Evolutionary conservation across 768 basidiomycete genomes (phyloP), one percentile per base, ranked within the genome.

Genomic region (Xerocomus brunneocitrinus): DNA sequence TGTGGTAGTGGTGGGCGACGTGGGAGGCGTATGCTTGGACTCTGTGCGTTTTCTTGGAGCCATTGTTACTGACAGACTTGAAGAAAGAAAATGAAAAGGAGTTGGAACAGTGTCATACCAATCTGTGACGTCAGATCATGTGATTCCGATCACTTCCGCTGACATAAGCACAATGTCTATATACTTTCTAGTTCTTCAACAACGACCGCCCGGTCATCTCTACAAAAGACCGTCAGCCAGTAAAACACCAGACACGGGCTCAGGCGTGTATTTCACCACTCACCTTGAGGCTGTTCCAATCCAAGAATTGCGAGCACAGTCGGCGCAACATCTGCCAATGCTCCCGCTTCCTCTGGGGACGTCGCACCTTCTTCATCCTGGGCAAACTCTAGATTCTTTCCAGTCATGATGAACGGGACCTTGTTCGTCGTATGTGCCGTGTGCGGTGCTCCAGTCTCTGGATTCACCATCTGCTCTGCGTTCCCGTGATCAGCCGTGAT

Each of bases 401-500:
- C 89, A 7, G 86, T 84, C 73, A 92, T 83, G 62, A 95, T 92
- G 76, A 95, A 91, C 13, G 93, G 93, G 8, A 95, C 93, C 44
- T 71, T 62, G 72, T 92, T 95, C 53, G 87, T 91, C 36, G 89
- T 91, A 65, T 92, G 89, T n/a, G 90, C 89, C 9, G 93, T 97
- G 70, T 94, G 91, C 14, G 94, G 92, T 40, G 81, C 85, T 35
- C 89, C 89, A 0, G 91, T 94, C 58, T 84, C 79, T 3, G 78
- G 76, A 70, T 95, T 89, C 56, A 84, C 73, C 93, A 95, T 95
- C 74, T 94, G 89, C 71, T 95, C 93, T 39, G 93, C 94, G 66
- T 98, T 98, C 4, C 94, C 94, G 68, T 97, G 94, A 68, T 97
- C 95, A 12, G 94, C 86, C 2, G 95, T 95, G 67, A 98, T 76